A percentile compares a stretch with the other conserved stretches of the same genome.
Evolutionary conservation across 1,284 basidiomycete species (phyloP).

Genomic region (Heterobasidion irregulare): DNA sequence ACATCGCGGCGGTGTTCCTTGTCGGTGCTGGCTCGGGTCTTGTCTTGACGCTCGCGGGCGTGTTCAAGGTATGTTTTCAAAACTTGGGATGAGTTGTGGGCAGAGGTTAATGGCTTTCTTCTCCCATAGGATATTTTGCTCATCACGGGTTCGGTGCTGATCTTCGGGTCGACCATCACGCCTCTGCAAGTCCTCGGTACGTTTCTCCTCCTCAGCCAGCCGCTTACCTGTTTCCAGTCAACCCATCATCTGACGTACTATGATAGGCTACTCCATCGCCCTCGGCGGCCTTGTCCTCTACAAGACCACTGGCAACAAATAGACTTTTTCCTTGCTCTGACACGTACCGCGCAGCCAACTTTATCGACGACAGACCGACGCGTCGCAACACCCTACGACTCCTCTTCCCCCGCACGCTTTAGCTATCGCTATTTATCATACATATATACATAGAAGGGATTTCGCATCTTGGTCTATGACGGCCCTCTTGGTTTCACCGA

Average conservation of each 20-base stretch:
- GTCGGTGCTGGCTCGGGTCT: constrained; percentile 85
- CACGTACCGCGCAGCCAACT: too few species aligned
- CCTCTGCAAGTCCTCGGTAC: constrained; percentile 81
- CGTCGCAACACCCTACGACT: too few species aligned
- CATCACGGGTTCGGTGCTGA: constrained; percentile 80
- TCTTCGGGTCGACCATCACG: constrained; percentile 77
- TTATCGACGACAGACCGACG: too few species aligned
- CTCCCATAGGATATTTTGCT: constrained; percentile 78
- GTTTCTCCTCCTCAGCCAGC: constrained; percentile 16
- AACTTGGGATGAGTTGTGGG: constrained; percentile 8
- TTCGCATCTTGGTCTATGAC: too few species aligned
- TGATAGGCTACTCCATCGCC: constrained; percentile 69
- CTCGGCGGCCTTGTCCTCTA: constrained; percentile 75
- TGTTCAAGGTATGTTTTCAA: constrained; percentile 68
- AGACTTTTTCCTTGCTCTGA: neutral
- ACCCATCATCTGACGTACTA: neutral
- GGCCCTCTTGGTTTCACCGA: too few species aligned
- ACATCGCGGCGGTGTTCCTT: constrained; percentile 92
- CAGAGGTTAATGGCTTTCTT: neutral
- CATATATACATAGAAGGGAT: too few species aligned
- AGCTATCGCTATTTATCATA: too few species aligned
- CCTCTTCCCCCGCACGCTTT: too few species aligned
- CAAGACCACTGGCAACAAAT: constrained; percentile 73
- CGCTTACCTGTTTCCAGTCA: neutral
- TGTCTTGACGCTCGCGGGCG: constrained; percentile 89